Percentiles rank a stretch among this genome's conserved stretches.
phyloP scores from a whole-genome alignment of 768 basidiomycete species.

The Sarcomyxa edulis region DNA sequence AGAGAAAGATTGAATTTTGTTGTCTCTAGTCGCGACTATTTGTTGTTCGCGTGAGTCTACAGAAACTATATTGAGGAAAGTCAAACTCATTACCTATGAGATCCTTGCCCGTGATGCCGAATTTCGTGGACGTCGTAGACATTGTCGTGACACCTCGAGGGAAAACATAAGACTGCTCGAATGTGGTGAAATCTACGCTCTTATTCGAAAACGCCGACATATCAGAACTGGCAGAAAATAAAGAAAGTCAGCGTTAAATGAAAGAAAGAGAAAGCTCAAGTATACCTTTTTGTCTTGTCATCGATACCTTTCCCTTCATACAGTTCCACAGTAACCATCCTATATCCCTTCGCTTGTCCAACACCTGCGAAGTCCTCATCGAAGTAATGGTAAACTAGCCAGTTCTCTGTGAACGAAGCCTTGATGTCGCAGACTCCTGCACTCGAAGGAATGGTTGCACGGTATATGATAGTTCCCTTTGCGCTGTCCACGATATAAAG shows the following conservation, averaged over 20 bases:
- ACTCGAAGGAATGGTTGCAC: slow-evolving; percentile 44
- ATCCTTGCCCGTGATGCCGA: slow-evolving; percentile 84
- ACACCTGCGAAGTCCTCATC: slow-evolving; percentile 45
- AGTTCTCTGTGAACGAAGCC: slow-evolving; percentile 77
- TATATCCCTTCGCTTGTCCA: slow-evolving; percentile 58
- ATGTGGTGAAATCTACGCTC: slow-evolving; percentile 45
- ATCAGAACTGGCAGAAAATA: slow-evolving; percentile 28
- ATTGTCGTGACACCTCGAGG: slow-evolving; percentile 67
- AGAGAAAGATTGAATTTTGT: slow-evolving; percentile 72
- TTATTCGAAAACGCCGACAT: slow-evolving; percentile 44
- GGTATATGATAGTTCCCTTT: slow-evolving; percentile 76
- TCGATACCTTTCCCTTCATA: slow-evolving; percentile 74
- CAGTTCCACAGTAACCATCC: slow-evolving; percentile 79
- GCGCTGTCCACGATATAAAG: slow-evolving; percentile 76
- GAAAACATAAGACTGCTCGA: slow-evolving; percentile 68
- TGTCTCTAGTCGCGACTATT: slow-evolving; percentile 70
- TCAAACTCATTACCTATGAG: slow-evolving; percentile 61
- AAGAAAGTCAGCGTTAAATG: not conserved
- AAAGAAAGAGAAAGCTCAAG: slow-evolving; percentile 7
- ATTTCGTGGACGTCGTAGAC: slow-evolving; percentile 76
- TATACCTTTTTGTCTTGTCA: slow-evolving; percentile 70
- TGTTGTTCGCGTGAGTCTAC: not conserved
- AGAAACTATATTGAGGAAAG: not conserved
- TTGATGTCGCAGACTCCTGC: slow-evolving; percentile 55
- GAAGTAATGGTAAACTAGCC: slow-evolving; percentile 88